These are phyloP conservation scores for Elsinoe arachidis DNA, from an alignment of 2,329 filamentous ascomycete species.

Conservation along the genomic window DNA sequence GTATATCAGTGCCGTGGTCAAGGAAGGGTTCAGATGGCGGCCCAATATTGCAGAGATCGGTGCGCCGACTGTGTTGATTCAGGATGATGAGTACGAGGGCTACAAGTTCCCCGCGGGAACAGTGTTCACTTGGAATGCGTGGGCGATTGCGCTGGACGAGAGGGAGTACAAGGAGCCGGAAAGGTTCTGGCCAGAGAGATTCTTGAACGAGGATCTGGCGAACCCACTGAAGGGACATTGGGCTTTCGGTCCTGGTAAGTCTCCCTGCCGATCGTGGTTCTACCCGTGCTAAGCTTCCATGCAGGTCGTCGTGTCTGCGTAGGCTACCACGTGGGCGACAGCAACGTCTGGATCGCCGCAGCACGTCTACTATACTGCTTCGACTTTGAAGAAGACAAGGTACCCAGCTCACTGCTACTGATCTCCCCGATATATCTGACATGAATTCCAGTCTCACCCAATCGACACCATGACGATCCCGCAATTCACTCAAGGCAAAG, in stretches of 20 bases:
- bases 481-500: background rate
- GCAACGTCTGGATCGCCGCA: conserved; percentile 10
- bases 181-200: conserved; percentile 22
- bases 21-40: conserved; percentile 30
- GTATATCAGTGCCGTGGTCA: conserved; percentile 27
- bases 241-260: conserved; percentile 10
- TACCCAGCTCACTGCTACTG: background rate
- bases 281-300: background rate
- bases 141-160: conserved; percentile 18
- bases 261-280: background rate
- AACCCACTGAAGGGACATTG: conserved; percentile 12
- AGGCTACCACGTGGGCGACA: conserved; percentile 9
- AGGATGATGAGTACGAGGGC: conserved; percentile 34
- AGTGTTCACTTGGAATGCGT: conserved; percentile 15
- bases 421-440: background rate
- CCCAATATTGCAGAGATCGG: conserved; percentile 22
- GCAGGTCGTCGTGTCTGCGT: conserved; percentile 7
- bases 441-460: background rate
- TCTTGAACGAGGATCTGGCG: conserved; percentile 15
- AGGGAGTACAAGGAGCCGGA: conserved; percentile 19
- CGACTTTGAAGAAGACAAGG: conserved; percentile 11
- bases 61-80: conserved; percentile 34
- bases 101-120: conserved; percentile 18
- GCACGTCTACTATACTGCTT: conserved; percentile 11
- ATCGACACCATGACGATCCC: conserved; percentile 11